phyloP scores from a whole-genome alignment of 352 stramenopile species.

The Pythium utonaiense region DNA sequence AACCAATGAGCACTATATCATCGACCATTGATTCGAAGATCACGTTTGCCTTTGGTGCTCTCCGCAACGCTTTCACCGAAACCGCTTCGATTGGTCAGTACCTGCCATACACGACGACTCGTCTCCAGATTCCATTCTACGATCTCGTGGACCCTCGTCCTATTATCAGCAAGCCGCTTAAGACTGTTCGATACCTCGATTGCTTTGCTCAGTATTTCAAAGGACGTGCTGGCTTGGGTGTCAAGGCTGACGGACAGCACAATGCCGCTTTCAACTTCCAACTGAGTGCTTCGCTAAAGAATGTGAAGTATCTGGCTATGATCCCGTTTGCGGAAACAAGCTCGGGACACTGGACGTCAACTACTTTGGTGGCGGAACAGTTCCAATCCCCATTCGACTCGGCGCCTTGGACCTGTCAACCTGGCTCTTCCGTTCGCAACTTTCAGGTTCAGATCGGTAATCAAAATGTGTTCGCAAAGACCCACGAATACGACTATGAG shows the following conservation, averaged over 20 bases:
- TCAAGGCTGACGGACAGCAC: conserved; percentile 13
- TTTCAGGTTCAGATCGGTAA: conserved; percentile 28
- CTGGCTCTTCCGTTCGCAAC: conserved; percentile 15
- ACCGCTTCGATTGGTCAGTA: neutral
- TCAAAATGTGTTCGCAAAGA: conserved; percentile 27
- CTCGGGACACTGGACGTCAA: conserved; percentile 6
- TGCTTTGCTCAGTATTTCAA: conserved; percentile 24
- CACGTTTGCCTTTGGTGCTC: conserved; percentile 5
- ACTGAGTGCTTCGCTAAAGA: too few species aligned
- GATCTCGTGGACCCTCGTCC: conserved; percentile 21
- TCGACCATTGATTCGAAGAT: neutral
- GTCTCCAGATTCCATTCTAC: conserved; percentile 28
- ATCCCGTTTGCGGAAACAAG: conserved; percentile 20
- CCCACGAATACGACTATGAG: conserved; percentile 23
- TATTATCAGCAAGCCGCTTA: conserved; percentile 26
- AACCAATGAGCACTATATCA: conserved; percentile 11
- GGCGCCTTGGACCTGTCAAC: conserved; percentile 23
- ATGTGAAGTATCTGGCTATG: too few species aligned
- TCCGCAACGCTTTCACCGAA: conserved; percentile 13
- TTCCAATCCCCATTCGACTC: conserved; percentile 23
- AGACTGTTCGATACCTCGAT: conserved; percentile 22
- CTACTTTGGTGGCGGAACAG: conserved; percentile 4
- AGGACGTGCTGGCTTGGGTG: conserved; percentile 14
- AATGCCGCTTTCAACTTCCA: conserved; percentile 21
- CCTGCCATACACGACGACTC: conserved; percentile 14